Evolutionary conservation across 345 rosid species (phyloP).

Genomic region (Turnera subulata): DNA sequence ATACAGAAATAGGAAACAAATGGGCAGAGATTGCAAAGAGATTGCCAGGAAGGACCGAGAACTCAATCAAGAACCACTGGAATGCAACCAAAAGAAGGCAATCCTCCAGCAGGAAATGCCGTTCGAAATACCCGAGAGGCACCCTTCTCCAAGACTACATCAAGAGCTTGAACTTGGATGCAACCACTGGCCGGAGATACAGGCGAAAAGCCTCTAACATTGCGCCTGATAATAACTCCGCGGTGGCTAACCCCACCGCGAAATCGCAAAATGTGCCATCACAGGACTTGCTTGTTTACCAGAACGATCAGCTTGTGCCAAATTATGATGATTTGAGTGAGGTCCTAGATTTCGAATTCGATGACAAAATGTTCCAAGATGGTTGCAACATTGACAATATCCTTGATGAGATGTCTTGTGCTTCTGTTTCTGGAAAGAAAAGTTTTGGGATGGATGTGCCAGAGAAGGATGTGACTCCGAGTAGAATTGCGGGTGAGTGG

Average conservation of each 20-base stretch:
- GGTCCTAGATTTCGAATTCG: conserved; percentile 53
- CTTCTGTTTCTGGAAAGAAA: conserved; percentile 19
- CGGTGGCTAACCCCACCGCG: background rate
- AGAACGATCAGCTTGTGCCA: conserved; percentile 47
- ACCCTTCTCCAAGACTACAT: too few relatives aligned
- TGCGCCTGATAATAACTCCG: background rate
- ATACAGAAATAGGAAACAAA: background rate
- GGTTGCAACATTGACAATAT: conserved; percentile 68
- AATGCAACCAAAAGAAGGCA: background rate
- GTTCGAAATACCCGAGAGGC: too few relatives aligned
- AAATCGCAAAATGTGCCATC: background rate
- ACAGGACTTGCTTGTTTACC: conserved; percentile 16
- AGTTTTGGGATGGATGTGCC: conserved; percentile 22
- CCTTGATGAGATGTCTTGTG: conserved; percentile 53
- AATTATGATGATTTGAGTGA: conserved; percentile 40
- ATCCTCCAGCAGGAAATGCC: too few relatives aligned
- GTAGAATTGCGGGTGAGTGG: too few relatives aligned
- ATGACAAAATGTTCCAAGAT: conserved; percentile 52
- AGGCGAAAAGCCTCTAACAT: conserved; percentile 15
- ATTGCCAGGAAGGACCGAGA: background rate
- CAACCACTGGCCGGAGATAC: conserved; percentile 15
- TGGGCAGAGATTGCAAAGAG: background rate
- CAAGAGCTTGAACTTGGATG: conserved; percentile 40
- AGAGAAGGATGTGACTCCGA: conserved; percentile 10
- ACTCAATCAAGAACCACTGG: background rate